These are phyloP conservation scores for Lachnellula suecica DNA, from an alignment of 2,329 filamentous ascomycete genomes.

Conservation along the genomic window DNA sequence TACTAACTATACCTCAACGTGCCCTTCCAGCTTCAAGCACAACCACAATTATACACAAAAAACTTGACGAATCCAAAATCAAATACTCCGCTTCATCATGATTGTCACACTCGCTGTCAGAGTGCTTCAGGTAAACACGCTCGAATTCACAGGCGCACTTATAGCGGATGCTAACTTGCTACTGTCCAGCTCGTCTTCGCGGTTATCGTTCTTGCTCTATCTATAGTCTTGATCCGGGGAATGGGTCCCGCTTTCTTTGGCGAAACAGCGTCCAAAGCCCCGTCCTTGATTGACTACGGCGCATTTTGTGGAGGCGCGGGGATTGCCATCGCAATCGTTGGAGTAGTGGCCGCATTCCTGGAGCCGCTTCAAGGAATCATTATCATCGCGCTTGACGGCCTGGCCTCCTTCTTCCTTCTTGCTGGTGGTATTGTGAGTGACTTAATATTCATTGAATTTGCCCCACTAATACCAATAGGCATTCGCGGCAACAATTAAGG, in stretches of 20 bases:
- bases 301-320: constrained; percentile 27
- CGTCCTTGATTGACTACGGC: constrained; percentile 23
- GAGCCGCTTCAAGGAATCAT: constrained; percentile 25
- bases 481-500: constrained; percentile 22
- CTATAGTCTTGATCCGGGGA: constrained; percentile 23
- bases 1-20: no score
- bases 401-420: constrained; percentile 27
- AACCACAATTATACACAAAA: no score
- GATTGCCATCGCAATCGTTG: constrained; percentile 20
- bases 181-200: constrained; percentile 27
- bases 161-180: no score
- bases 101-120: constrained; percentile 20
- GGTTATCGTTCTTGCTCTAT: constrained; percentile 23
- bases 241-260: constrained; percentile 15
- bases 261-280: constrained; percentile 5
- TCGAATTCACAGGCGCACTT: no score
- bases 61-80: no score
- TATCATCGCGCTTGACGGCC: constrained; percentile 20
- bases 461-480: constrained; percentile 19
- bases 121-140: no score
- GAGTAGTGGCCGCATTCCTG: constrained; percentile 22
- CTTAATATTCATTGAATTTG: background rate
- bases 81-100: no score
- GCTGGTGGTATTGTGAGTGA: constrained; percentile 28
- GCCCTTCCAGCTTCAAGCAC: no score